phyloP scores from a whole-genome alignment of 768 basidiomycete species.

The Hebeloma cylindrosporum region DNA sequence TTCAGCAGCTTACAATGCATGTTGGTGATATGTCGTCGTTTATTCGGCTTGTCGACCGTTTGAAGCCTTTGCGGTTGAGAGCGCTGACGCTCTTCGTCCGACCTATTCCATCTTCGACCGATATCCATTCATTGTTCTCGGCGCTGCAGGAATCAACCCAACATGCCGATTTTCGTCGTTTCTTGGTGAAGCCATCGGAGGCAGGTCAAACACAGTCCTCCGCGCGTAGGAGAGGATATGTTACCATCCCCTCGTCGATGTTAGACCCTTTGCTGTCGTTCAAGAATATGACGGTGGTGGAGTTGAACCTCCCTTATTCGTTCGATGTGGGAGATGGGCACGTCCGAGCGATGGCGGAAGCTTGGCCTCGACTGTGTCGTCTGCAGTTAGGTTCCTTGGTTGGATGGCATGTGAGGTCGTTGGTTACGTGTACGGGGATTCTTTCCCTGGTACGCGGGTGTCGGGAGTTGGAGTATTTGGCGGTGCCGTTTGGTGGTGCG shows the following conservation, averaged over 20 bases:
- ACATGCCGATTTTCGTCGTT: not conserved
- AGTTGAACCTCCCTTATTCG: slow-evolving; percentile 8
- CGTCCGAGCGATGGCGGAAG: slow-evolving; percentile 11
- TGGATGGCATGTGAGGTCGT: slow-evolving; percentile 4
- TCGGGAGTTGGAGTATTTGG: slow-evolving; percentile 5
- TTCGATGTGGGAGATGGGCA: slow-evolving; percentile 12
- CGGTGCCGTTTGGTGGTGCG: slow-evolving; percentile 6
- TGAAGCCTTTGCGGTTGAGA: slow-evolving; percentile 4
- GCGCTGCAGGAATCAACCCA: slow-evolving; percentile 1
- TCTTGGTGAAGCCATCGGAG: not conserved
- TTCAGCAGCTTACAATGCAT: slow-evolving; percentile 8
- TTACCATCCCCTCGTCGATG: not conserved
- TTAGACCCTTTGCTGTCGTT: slow-evolving; percentile 10
- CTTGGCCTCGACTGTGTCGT: slow-evolving; percentile 14
- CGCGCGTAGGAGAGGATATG: not conserved
- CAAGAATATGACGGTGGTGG: slow-evolving; percentile 7
- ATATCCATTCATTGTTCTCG: not conserved
- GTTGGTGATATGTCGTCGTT: not conserved
- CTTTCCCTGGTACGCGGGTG: slow-evolving; percentile 10
- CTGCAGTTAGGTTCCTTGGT: slow-evolving; percentile 10
- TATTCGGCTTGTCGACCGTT: not conserved
- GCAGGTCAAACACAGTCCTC: not conserved
- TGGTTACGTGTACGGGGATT: slow-evolving; percentile 9
- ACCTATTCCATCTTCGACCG: not conserved
- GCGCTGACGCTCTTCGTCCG: slow-evolving; percentile 1